Percentiles rank a stretch among this genome's conserved stretches.
Conservation (phyloP, 768 basidiomycete species). For the Mycena alexandri region DNA sequence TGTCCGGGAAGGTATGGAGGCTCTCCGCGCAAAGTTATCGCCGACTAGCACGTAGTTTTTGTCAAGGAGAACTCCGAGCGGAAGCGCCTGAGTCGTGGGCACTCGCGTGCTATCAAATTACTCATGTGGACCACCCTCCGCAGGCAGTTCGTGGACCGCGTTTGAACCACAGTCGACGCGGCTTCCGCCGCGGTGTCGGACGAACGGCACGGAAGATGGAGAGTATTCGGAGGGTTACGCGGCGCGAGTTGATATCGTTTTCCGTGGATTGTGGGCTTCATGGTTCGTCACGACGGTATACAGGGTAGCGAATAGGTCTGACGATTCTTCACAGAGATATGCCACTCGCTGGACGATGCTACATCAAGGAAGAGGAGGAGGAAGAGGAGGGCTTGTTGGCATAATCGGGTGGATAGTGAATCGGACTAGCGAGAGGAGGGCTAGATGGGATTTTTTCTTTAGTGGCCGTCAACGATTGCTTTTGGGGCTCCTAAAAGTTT, state of each 20-base stretch:
- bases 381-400: conserved; percentile 30
- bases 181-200: conserved; percentile 27
- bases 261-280: conserved; percentile 39
- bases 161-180: conserved; percentile 34
- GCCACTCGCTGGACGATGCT: conserved; percentile 22
- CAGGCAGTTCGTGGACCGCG: conserved; percentile 27
- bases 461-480: too few species aligned
- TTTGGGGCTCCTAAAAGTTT: too few species aligned
- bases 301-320: too few species aligned
- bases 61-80: conserved; percentile 25
- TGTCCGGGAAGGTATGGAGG: conserved; percentile 34
- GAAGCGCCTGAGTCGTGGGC: conserved; percentile 31
- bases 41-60: too few species aligned
- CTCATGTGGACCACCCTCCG: conserved; percentile 16
- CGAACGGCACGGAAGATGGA: conserved; percentile 30
- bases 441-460: too few species aligned
- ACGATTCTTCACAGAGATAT: conserved; percentile 13
- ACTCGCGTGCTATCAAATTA: conserved; percentile 35
- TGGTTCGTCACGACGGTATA: conserved; percentile 14
- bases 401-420: conserved; percentile 16
- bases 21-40: too few species aligned
- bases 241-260: conserved; percentile 35
- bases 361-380: conserved; percentile 35
- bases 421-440: conserved; percentile 20
- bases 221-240: conserved; percentile 28